Base-by-base conservation (phyloP, 1,139 yeast species). In the Yamadazyma dushanensis region DNA sequence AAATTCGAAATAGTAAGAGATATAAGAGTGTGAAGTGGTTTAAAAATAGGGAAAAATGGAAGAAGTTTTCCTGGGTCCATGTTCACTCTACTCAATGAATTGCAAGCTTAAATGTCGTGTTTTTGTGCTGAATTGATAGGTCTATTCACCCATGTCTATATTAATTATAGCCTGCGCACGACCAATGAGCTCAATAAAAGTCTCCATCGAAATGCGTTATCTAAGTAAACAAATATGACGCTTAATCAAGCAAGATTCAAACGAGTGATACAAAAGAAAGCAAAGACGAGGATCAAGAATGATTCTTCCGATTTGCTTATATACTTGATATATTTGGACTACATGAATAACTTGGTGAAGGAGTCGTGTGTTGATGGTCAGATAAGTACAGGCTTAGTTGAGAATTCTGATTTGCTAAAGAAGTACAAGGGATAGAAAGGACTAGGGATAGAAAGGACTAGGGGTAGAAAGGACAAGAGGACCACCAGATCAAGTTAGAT, bases 291-390 rank as follows among this genome's bases (percentile, higher is more conserved):
- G 11, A 37, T 66, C 28, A 61, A 61, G 41, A 60, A 61, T 18
- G 78, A 73, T 43, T 57, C 65, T 25, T 53, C 69, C 30, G 77
- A 70, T 47, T 41, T 76, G 14, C 49, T 77, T 44, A 50, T 76
- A n/a, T 70, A 74, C 39, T 50, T 78, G 41, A 63, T 77, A 26
- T 76, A 76, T 40, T 48, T 74, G 16, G 61, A 73, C 31, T 78
- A 74, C 45, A 37, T 76, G 39, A 60, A 59, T 33, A 64, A 63
- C 13, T 48, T 77, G 30, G 47, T 70, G 5, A 35, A 43, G 9
- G 60, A 61, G 31, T 64, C 43, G 3, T 24, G 17, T 9, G 38
- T 25, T 9, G 34, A 40, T 22, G 40, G 40, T 10, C 33, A 36
- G 22, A 24, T 47, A 1, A 34, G 18, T 34, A 21, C 31, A 8